Conservation (phyloP, 257 asterid species). For the Ophiorrhiza pumila region DNA sequence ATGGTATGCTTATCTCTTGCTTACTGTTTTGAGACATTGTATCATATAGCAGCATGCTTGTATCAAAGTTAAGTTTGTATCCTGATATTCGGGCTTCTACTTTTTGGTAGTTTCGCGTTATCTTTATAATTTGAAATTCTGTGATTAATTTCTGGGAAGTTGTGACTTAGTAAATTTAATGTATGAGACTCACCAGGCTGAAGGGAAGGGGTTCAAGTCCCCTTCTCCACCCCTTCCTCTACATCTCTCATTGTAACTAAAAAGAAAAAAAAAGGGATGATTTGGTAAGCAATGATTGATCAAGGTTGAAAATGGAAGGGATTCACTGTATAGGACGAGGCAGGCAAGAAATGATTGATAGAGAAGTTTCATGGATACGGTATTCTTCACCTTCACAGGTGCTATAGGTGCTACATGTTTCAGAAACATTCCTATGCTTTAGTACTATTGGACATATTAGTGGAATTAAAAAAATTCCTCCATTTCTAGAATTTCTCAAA, state of each 20-base stretch:
- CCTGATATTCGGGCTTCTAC: not conserved
- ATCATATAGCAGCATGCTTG: not conserved
- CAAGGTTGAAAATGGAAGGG: not conserved
- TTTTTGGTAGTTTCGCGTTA: not conserved
- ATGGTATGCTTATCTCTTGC: constrained; percentile 53
- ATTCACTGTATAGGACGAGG: not conserved
- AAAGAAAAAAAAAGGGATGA: not conserved
- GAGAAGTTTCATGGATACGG: not conserved
- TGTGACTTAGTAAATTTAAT: not conserved
- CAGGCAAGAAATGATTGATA: not conserved
- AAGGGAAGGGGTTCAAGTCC: no score
- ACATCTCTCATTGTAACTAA: no score
- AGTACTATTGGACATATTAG: no score
- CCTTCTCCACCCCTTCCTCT: no score
- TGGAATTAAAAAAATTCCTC: no score
- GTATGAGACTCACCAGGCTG: no score
- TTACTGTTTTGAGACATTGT: constrained; percentile 10
- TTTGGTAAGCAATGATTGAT: not conserved
- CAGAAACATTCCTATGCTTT: not conserved
- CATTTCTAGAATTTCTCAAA: not conserved
- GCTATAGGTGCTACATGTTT: not conserved
- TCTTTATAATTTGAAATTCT: not conserved
- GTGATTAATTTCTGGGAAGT: not conserved
- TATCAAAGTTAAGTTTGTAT: not conserved
- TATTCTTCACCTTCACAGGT: no score